Evolutionary conservation across 176 grass and related monocot genomes (phyloP), one percentile per base, ranked within the genome.

Genomic region (Aechmea fasciata): DNA sequence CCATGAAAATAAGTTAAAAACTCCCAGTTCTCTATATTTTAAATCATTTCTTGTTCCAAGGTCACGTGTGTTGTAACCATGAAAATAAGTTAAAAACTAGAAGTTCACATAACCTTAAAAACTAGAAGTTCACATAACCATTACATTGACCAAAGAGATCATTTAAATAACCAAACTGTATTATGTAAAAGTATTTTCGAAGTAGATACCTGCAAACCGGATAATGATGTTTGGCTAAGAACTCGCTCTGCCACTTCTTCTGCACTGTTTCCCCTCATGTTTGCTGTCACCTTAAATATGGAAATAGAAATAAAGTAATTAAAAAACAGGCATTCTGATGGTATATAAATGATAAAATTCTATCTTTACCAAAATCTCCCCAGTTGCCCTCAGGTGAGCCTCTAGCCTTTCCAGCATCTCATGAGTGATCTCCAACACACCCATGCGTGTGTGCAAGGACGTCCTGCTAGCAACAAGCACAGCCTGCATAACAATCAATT

Each of bases 371-470:
- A 92, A 85, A 51, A 93, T 64, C 15, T 90, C 66, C 47, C 77
- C 67, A 75, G 82, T 81, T 8, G 94, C 89, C 86, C 61, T 77
- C 66, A 99, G 87, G 75, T 99, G 94, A 69, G 94, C 94, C 70
- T 99, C 94, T 48, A 99, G 71, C 85, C 94, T 90, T 85, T 99
- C 94, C 69, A 93, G 94, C 74, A 99, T 85, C 72, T 99, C 89
- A 74, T 88, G 94, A 7, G 94, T 90, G 75, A 99, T 78, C 80
- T 85, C 89, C 51, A 99, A 75, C 63, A 85, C 82, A 67, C 87
- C 94, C 53, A 90, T 28, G 23, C 89, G 94, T 51, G 55, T 90
- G 50, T 71, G 82, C 33, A 99, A 82, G 26, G 94, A 87, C 69
- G 68, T 84, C 75, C 82, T 92, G 63, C 89, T 93, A 48, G 94